A percentile compares a stretch with the other conserved stretches of the same genome.
Conservation (phyloP, 768 basidiomycete species). For the Lactarius psammicola region DNA sequence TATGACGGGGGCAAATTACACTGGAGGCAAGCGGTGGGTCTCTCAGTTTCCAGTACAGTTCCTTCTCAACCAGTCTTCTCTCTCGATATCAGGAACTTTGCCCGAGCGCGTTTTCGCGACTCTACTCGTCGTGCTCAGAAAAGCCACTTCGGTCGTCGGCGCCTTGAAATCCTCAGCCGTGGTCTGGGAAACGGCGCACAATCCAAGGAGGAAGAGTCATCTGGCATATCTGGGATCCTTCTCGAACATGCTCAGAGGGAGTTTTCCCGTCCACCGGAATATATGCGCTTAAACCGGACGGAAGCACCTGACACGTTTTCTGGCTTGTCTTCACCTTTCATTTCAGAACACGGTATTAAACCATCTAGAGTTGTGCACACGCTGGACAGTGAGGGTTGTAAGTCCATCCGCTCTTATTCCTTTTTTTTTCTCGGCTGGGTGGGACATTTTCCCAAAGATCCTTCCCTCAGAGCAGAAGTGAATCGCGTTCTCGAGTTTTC, state of each 20-base stretch:
- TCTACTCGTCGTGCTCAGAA: slow-evolving; percentile 25
- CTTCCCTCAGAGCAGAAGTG: slow-evolving; percentile 14
- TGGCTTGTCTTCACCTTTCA: neutral
- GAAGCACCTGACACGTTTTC: neutral
- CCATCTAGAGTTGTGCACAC: neutral
- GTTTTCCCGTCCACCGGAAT: neutral
- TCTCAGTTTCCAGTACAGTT: too few relatives aligned
- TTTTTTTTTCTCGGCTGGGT: neutral
- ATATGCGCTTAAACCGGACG: neutral
- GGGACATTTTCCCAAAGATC: slow-evolving; percentile 11
- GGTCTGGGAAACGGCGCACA: slow-evolving; percentile 7
- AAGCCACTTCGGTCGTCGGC: slow-evolving; percentile 27
- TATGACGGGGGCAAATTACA: slow-evolving; percentile 29
- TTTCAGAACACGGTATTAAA: neutral
- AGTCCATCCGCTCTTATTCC: neutral
- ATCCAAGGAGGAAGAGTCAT: neutral
- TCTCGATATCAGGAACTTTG: slow-evolving; percentile 19
- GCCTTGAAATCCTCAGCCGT: slow-evolving; percentile 24
- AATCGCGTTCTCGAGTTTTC: slow-evolving; percentile 25
- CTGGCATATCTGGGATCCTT: slow-evolving; percentile 8
- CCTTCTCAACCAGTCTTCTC: neutral
- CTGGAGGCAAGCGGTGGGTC: slow-evolving; percentile 26
- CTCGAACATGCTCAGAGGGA: slow-evolving; percentile 24
- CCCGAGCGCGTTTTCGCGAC: slow-evolving; percentile 27
- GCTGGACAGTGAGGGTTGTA: slow-evolving; percentile 1